These are phyloP conservation scores for Cryptosporidium tyzzeri DNA, from an alignment of 169 alveolate species.

Conservation along the genomic window DNA sequence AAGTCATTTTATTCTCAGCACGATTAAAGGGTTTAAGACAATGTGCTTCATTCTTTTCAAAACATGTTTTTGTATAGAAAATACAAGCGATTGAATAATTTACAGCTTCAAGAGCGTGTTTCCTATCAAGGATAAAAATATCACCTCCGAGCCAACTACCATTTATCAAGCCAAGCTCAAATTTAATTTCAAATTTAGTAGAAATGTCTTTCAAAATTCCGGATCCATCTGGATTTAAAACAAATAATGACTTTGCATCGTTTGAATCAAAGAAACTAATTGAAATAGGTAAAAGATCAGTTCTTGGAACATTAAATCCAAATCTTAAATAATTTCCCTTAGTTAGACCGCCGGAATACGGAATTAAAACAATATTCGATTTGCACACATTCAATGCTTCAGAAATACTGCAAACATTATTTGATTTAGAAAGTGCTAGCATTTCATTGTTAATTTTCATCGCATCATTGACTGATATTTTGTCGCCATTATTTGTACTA, in stretches of 20 bases:
- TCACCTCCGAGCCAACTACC: constrained; percentile 33
- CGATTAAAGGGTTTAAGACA: not conserved
- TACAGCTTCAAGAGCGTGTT: not conserved
- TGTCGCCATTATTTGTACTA: not conserved
- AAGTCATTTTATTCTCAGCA: not conserved
- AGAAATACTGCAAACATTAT: not conserved
- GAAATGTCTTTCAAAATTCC: not conserved
- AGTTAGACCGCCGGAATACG: constrained; percentile 1
- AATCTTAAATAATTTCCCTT: not conserved
- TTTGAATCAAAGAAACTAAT: not conserved
- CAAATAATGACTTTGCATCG: not conserved
- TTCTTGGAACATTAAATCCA: constrained; percentile 5
- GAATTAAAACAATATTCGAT: not conserved
- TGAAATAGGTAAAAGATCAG: not conserved
- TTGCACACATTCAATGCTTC: not conserved
- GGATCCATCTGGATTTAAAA: constrained; percentile 8
- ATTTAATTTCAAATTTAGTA: not conserved
- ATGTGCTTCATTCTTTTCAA: not conserved
- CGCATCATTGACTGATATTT: not conserved
- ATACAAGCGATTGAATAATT: not conserved
- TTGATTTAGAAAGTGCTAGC: not conserved
- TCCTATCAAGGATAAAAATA: not conserved
- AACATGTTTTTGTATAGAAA: not conserved
- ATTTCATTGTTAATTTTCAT: not conserved
- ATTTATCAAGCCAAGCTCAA: constrained; percentile 8